Percentiles rank a stretch among this genome's conserved stretches.
Conservation (phyloP, 345 rosid species). For the Ceriops decandra region DNA sequence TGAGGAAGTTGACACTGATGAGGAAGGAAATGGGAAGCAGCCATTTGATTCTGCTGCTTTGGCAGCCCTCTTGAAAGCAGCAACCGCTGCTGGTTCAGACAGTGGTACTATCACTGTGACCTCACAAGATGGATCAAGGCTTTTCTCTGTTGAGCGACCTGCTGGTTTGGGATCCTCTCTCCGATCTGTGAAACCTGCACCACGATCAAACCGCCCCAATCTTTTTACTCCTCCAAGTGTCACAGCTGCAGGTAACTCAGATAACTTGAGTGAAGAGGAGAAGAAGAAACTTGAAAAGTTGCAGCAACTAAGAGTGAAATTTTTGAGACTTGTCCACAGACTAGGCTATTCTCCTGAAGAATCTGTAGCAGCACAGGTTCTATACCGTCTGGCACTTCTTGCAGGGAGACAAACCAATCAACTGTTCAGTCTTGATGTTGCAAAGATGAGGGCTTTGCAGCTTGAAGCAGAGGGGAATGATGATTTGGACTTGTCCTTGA, state of each 20-base stretch:
- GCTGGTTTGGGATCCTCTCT: constrained; percentile 91
- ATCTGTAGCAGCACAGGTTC: constrained; percentile 70
- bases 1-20: constrained; percentile 89
- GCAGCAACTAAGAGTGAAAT: constrained; percentile 70
- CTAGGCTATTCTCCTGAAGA: constrained; percentile 78
- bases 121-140: constrained; percentile 84
- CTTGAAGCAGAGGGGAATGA: constrained; percentile 63
- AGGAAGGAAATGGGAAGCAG: constrained; percentile 78
- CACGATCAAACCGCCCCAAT: constrained; percentile 53
- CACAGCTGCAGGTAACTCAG: constrained; percentile 42
- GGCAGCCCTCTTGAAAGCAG: constrained; percentile 92
- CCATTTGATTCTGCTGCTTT: constrained; percentile 85
- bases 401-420: constrained; percentile 76
- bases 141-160: constrained; percentile 87
- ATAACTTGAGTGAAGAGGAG: constrained; percentile 76
- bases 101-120: constrained; percentile 58
- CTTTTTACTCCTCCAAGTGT: constrained; percentile 46
- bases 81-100: constrained; percentile 62
- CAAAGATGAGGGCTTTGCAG: constrained; percentile 66
- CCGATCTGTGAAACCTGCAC: constrained; percentile 57
- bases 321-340: constrained; percentile 79
- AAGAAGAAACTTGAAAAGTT: constrained; percentile 71
- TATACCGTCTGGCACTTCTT: constrained; percentile 66
- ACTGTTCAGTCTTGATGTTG: constrained; percentile 71
- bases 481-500: constrained; percentile 62